Evolutionary conservation across 192 early-diverging fungal species (phyloP).

Genomic region (Coemansia sp.): DNA sequence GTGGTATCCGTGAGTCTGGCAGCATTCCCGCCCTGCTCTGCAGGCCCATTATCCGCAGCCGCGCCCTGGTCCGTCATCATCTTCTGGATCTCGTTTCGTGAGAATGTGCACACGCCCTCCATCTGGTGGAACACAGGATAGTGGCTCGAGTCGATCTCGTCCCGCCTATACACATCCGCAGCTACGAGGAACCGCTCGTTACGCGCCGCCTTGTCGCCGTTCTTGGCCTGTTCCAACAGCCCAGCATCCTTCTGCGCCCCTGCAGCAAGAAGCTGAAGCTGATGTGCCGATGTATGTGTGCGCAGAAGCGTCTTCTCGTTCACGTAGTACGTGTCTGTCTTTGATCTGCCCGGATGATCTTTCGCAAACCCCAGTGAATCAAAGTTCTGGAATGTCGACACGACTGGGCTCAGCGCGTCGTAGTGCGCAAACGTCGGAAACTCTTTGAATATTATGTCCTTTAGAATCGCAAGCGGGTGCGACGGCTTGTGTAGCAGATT

Average conservation of each 20-base stretch:
- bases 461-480: slow-evolving; percentile 89
- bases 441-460: slow-evolving; percentile 72
- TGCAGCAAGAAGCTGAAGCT: slow-evolving; percentile 71
- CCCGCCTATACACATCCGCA: slow-evolving; percentile 96
- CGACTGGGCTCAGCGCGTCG: slow-evolving; percentile 76
- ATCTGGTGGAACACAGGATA: slow-evolving; percentile 99
- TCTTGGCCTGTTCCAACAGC: slow-evolving; percentile 35
- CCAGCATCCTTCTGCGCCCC: slow-evolving; percentile 19
- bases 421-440: slow-evolving; percentile 67
- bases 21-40: neutral
- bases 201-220: slow-evolving; percentile 22
- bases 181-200: slow-evolving; percentile 79
- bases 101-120: slow-evolving; percentile 80
- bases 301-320: slow-evolving; percentile 78
- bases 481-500: slow-evolving; percentile 73
- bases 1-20: slow-evolving; percentile 40
- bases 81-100: slow-evolving; percentile 29
- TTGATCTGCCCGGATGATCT: slow-evolving; percentile 81
- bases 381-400: slow-evolving; percentile 86
- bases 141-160: slow-evolving; percentile 94
- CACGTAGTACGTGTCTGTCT: slow-evolving; percentile 92
- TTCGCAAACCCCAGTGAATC: slow-evolving; percentile 81
- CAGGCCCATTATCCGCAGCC: neutral
- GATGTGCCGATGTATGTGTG: slow-evolving; percentile 95
- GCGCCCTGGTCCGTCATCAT: neutral